These are phyloP conservation scores for Voacanga thouarsii DNA, from an alignment of 257 asterid species.

Conservation along the genomic window DNA sequence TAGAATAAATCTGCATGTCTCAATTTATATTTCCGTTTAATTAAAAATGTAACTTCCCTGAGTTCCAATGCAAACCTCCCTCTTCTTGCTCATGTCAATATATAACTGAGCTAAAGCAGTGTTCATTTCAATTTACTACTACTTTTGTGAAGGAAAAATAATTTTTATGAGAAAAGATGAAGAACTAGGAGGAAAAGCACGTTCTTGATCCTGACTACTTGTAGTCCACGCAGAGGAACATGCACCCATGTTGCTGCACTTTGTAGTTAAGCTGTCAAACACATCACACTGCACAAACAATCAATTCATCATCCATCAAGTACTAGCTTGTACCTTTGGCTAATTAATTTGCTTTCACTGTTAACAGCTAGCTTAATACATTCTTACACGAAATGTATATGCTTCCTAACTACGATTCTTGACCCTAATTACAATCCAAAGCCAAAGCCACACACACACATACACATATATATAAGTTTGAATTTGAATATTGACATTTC, in stretches of 20 bases:
- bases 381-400: background rate
- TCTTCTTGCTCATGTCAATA: too few relatives aligned
- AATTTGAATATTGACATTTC: too few relatives aligned
- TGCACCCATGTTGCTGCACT: constrained; percentile 49
- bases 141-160: background rate
- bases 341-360: background rate
- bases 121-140: background rate
- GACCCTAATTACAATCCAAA: background rate
- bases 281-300: constrained; percentile 5
- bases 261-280: constrained; percentile 44
- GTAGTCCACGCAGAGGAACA: constrained; percentile 37
- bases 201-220: constrained; percentile 5
- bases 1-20: too few relatives aligned
- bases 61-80: background rate
- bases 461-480: too few relatives aligned
- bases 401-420: background rate
- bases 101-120: background rate
- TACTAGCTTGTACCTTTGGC: too few relatives aligned
- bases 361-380: background rate
- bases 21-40: too few relatives aligned
- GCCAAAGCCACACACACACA: too few relatives aligned
- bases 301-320: background rate
- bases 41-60: background rate
- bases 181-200: background rate
- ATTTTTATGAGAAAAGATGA: background rate